Percentiles rank a stretch among this genome's conserved stretches.
Conservation (phyloP, 768 basidiomycete genomes). For the Candolleomyces eurysporus region DNA sequence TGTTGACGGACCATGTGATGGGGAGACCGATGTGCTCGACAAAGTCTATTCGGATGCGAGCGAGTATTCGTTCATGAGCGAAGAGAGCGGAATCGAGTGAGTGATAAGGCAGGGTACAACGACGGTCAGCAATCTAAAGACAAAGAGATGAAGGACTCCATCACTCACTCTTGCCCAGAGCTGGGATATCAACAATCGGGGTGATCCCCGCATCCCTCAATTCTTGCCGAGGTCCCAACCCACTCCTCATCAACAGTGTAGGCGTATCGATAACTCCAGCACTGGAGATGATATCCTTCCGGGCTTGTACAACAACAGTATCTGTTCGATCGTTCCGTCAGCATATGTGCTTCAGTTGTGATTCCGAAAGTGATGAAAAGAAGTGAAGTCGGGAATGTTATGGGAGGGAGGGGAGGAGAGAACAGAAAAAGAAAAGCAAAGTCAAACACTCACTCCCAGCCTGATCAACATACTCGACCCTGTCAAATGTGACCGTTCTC, state of each 20-base stretch:
- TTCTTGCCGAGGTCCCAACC: neutral
- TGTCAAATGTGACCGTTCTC: neutral
- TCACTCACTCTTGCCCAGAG: neutral
- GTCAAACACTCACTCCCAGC: neutral
- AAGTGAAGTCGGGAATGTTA: neutral
- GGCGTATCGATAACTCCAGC: neutral
- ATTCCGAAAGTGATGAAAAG: neutral
- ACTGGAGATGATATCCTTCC: neutral
- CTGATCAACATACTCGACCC: neutral
- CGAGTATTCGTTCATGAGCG: too few species aligned
- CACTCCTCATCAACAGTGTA: neutral
- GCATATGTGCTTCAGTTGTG: too few species aligned
- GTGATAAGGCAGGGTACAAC: too few species aligned
- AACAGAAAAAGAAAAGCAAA: neutral
- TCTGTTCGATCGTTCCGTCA: neutral
- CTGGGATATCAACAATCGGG: neutral
- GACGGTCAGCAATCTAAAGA: neutral
- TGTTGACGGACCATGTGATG: slow-evolving; percentile 1
- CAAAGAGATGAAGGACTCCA: neutral
- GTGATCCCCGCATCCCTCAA: neutral
- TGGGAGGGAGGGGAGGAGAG: neutral
- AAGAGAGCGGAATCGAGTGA: too few species aligned
- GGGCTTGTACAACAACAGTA: neutral
- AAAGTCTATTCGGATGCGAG: neutral
- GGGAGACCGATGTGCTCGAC: slow-evolving; percentile 3